These are phyloP conservation scores for Gyromitra esculenta DNA, from an alignment of 2,329 filamentous ascomycete genomes.

Conservation along the genomic window DNA sequence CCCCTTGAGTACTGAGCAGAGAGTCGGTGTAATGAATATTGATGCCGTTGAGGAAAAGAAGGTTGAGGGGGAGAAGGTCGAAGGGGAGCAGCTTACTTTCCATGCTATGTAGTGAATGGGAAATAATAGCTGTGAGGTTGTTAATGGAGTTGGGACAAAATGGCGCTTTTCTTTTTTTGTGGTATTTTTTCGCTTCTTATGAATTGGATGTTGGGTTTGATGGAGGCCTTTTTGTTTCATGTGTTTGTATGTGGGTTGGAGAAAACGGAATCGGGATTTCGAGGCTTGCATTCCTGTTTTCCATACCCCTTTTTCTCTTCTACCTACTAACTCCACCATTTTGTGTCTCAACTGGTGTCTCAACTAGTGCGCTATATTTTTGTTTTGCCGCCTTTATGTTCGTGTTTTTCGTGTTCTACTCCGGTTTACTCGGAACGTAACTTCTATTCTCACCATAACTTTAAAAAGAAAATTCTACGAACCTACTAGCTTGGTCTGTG, in stretches of 20 bases:
- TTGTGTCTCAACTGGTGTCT: conserved; percentile 1
- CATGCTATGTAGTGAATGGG: conserved; percentile 48
- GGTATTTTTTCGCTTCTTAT: conserved; percentile 16
- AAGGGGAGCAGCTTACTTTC: conserved; percentile 34
- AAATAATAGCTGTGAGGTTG: conserved; percentile 5
- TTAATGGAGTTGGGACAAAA: conserved; percentile 39
- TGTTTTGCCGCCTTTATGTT: not conserved
- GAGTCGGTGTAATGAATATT: not conserved
- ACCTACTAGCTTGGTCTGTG: conserved; percentile 13
- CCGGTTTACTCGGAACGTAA: not conserved
- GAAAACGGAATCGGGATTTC: not conserved
- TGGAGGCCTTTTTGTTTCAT: conserved; percentile 12
- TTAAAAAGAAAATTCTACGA: not conserved
- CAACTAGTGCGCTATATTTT: conserved; percentile 37
- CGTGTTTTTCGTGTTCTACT: conserved; percentile 2
- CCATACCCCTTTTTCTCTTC: not conserved
- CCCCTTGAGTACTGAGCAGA: conserved; percentile 50
- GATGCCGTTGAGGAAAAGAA: not conserved
- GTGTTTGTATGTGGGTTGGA: not conserved
- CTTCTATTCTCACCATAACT: conserved; percentile 16
- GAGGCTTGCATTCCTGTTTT: not conserved
- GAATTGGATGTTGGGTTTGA: conserved; percentile 31
- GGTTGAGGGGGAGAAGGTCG: conserved; percentile 1
- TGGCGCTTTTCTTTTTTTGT: conserved; percentile 40
- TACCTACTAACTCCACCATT: not conserved